These are phyloP conservation scores for Arxiozyma slooffiae DNA, from an alignment of 1,139 yeast species.

Conservation along the genomic window DNA sequence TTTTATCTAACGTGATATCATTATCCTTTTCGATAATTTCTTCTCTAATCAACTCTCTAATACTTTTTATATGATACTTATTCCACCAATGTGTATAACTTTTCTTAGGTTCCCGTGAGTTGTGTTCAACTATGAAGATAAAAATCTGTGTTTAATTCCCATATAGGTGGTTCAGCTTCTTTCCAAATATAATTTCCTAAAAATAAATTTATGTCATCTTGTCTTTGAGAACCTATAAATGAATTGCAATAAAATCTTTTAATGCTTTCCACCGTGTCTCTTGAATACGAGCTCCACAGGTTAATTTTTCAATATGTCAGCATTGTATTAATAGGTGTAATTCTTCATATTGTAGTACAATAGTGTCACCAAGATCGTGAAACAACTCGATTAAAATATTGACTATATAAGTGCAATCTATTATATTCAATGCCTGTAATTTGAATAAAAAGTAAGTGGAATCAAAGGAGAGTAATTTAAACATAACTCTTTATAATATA, in stretches of 20 bases:
- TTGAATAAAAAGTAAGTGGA: conserved; percentile 44
- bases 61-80: conserved; percentile 40
- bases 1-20: conserved; percentile 27
- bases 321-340: conserved; percentile 90
- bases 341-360: conserved; percentile 95
- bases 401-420: conserved; percentile 71
- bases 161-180: conserved; percentile 63
- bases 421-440: conserved; percentile 63
- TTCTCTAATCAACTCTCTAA: conserved; percentile 25
- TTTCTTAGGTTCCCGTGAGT: conserved; percentile 31
- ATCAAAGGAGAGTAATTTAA: no score
- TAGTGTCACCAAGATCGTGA: conserved; percentile 96
- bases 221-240: conserved; percentile 90
- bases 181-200: conserved; percentile 82
- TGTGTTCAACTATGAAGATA: conserved; percentile 65
- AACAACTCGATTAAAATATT: conserved; percentile 88
- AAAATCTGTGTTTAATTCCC: conserved; percentile 90
- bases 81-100: conserved; percentile 86
- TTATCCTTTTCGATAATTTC: conserved; percentile 24
- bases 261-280: conserved; percentile 90
- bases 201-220: conserved; percentile 89
- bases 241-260: conserved; percentile 91
- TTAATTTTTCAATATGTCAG: conserved; percentile 92
- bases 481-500: no score
- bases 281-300: conserved; percentile 95